phyloP scores from a whole-genome alignment of 108 stramenopile species.

The Chaetoceros muelleri region DNA sequence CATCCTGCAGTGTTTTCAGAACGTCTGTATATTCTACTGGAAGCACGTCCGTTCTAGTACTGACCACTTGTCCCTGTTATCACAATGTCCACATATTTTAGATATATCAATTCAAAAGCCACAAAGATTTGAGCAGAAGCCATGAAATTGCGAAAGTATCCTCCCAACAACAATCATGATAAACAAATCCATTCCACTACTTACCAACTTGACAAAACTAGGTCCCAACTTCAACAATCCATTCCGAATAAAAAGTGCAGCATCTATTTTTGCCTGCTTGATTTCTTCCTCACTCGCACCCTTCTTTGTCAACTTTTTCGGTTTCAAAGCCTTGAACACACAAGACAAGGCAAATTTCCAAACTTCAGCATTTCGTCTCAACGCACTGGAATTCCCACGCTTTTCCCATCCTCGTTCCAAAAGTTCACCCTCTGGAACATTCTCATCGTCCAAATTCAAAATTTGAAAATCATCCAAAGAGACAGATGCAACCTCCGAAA shows the following conservation, averaged over 20 bases:
- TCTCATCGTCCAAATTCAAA: slow-evolving; percentile 1
- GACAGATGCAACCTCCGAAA: too few relatives aligned
- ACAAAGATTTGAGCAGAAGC: too few relatives aligned
- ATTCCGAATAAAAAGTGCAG: slow-evolving; percentile 80
- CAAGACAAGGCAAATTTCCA: slow-evolving; percentile 80
- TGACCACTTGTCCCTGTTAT: slow-evolving; percentile 46
- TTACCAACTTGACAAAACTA: slow-evolving; percentile 84
- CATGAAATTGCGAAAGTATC: neutral
- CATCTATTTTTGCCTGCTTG: slow-evolving; percentile 46
- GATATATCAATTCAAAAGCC: too few relatives aligned
- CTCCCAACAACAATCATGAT: neutral
- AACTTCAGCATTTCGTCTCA: slow-evolving; percentile 74
- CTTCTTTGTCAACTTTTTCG: slow-evolving; percentile 56
- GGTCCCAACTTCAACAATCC: slow-evolving; percentile 83
- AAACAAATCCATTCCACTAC: neutral
- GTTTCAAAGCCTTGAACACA: slow-evolving; percentile 66
- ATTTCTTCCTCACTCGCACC: slow-evolving; percentile 60
- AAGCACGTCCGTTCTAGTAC: slow-evolving; percentile 83
- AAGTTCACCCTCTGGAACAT: slow-evolving; percentile 48
- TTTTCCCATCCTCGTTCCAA: slow-evolving; percentile 72
- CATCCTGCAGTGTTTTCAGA: slow-evolving; percentile 85
- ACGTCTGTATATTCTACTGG: slow-evolving; percentile 83
- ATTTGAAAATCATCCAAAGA: slow-evolving; percentile 16
- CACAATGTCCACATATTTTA: slow-evolving; percentile 37
- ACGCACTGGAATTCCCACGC: slow-evolving; percentile 43